phyloP scores from a whole-genome alignment of 179 eudicot genomes.

The Beta lomatogona region DNA sequence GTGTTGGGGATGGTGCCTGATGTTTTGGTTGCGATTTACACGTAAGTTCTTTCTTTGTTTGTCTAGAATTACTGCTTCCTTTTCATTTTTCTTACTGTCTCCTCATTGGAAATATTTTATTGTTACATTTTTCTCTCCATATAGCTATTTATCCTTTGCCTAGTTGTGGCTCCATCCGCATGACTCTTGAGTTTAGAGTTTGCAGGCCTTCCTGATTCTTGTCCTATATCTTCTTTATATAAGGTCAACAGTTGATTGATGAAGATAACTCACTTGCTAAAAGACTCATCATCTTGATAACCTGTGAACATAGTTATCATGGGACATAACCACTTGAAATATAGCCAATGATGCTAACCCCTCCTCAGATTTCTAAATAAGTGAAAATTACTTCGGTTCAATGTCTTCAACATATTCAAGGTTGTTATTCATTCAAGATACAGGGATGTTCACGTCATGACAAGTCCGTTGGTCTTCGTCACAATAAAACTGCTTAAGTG shows the following conservation, averaged over 20 bases:
- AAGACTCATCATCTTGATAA: neutral
- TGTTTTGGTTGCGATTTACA: conserved; percentile 82
- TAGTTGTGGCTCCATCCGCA: conserved; percentile 7
- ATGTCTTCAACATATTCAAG: neutral
- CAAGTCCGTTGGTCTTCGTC: neutral
- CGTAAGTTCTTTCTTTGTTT: conserved; percentile 49
- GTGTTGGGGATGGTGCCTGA: conserved; percentile 90
- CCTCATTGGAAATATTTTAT: neutral
- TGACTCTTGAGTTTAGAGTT: neutral
- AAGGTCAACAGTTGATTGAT: neutral
- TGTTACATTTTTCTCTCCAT: neutral
- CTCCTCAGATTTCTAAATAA: neutral
- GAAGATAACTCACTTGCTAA: neutral
- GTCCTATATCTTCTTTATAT: neutral
- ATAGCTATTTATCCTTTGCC: neutral
- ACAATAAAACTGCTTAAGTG: neutral
- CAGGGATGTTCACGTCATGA: neutral
- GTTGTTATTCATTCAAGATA: neutral
- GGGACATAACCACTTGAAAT: neutral
- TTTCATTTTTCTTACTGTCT: neutral
- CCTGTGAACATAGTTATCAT: neutral
- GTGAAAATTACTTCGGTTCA: neutral
- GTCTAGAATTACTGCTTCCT: neutral
- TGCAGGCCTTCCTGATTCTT: neutral
- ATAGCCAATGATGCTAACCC: neutral